Percentiles rank a stretch among this genome's conserved stretches.
Conservation (phyloP, 140 eudicot genomes). For the Senecio squalidus region DNA sequence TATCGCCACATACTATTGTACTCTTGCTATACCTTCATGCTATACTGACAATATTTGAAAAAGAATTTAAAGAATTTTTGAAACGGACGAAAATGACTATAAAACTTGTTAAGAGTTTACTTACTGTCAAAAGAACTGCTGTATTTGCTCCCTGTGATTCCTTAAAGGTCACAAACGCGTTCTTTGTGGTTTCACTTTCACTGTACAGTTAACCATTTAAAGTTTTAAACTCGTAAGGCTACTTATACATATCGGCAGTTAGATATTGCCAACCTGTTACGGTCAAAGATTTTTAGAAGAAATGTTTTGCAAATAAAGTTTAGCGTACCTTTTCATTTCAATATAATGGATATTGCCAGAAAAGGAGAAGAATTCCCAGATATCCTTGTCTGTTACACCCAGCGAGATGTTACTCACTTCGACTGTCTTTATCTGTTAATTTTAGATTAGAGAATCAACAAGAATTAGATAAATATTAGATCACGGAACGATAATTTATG, state of each 20-base stretch:
- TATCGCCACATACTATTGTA: too few species aligned
- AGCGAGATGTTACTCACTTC: conserved; percentile 55
- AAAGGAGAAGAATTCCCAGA: conserved; percentile 72
- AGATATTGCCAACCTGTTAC: neutral
- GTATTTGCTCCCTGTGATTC: conserved; percentile 70
- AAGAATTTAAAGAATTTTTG: neutral
- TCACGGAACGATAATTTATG: neutral
- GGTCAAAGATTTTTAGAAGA: neutral
- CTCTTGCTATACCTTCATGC: too few species aligned
- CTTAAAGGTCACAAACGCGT: conserved; percentile 64
- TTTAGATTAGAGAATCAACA: neutral
- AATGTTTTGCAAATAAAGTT: neutral
- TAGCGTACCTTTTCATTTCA: conserved; percentile 52
- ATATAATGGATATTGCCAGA: conserved; percentile 68
- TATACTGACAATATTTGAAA: too few species aligned
- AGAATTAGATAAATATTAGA: neutral
- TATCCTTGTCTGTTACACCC: conserved; percentile 46
- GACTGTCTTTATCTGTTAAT: conserved; percentile 55
- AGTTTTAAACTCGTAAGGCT: conserved; percentile 2
- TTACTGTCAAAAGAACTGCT: conserved; percentile 61
- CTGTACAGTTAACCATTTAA: conserved; percentile 32
- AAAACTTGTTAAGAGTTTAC: neutral
- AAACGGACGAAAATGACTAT: neutral
- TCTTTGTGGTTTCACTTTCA: conserved; percentile 39
- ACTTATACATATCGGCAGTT: neutral